Conservation (phyloP, 306 rosid genomes). For the Sicyos baderoa region DNA sequence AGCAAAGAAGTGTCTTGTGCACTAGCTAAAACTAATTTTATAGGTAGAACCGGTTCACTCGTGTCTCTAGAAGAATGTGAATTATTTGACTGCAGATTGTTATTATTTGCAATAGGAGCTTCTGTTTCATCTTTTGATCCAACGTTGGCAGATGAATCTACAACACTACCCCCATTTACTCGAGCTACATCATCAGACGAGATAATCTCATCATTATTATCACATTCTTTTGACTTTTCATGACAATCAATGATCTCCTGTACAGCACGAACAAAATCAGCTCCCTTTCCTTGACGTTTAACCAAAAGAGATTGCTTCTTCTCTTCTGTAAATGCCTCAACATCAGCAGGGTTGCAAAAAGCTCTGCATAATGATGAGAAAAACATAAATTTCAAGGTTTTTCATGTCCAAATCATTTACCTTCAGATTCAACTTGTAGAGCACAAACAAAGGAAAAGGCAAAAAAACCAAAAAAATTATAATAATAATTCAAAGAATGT, state of each 20-base stretch:
- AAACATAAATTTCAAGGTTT: constrained; percentile 9
- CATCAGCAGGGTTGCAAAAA: constrained; percentile 91
- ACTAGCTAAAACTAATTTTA: constrained; percentile 39
- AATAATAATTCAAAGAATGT: neutral
- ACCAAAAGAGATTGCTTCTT: constrained; percentile 76
- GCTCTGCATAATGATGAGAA: constrained; percentile 58
- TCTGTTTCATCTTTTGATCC: constrained; percentile 40
- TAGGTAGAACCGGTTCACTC: constrained; percentile 29
- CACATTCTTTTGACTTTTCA: constrained; percentile 62
- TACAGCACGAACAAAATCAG: constrained; percentile 92
- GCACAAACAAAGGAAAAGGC: neutral
- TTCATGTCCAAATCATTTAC: neutral
- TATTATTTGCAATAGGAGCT: constrained; percentile 30
- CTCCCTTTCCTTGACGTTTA: constrained; percentile 86
- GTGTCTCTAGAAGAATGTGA: constrained; percentile 33
- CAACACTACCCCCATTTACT: constrained; percentile 36
- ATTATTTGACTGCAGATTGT: constrained; percentile 30
- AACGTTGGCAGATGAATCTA: constrained; percentile 30
- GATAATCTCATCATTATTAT: constrained; percentile 33
- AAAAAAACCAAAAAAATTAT: too few species aligned
- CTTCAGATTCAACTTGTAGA: neutral
- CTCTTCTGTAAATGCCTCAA: constrained; percentile 93
- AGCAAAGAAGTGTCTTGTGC: constrained; percentile 34
- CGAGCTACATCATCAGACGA: constrained; percentile 37
- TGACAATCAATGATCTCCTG: constrained; percentile 68